Evolutionary conservation across 306 rosid genomes (phyloP), one percentile per base, ranked within the genome.

Genomic region (Acacia acuminata): DNA sequence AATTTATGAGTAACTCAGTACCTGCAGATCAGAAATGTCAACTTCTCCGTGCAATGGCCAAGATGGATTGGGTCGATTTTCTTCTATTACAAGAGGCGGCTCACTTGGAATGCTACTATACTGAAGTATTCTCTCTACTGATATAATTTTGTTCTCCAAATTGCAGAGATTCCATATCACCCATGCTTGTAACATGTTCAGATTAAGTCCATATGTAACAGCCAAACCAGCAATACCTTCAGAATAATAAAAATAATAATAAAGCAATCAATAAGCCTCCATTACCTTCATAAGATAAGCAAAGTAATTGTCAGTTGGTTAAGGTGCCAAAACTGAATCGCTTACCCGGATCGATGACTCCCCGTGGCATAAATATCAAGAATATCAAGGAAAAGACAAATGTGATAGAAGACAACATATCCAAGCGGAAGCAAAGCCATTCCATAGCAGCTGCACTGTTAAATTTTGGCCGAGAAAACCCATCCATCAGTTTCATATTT

Each of bases 381-480:
- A 95, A 92, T 58, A 89, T 61, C 84, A 95, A 80, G 72, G 87
- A 95, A 79, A 89, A 79, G 69, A 86, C 92, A 85, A 95, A 95
- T 63, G 93, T 95, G 44, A 93, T 76, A 36, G 86, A 58, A 34
- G 97, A 93, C 87, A 95, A 71, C 86, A 93, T 47, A 85, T 95
- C 93, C 76, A 92, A 80, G 75, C 96, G 97, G 77, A 95, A 68
- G 84, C 97, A 86, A 64, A 95, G 82, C 98, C 97, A 95, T 50
- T 93, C 93, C 97, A 86, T 87, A n/a, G 97, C 97, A 81, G 84
- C 97, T 1, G 91, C 87, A 22, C 69, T 71, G 48, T 89, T 80
- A 81, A 95, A 95, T 83, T 76, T 91, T 1, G 97, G 97, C 40
- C 94, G 92, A 83, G 88, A 84, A 88, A 87, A 91, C 10, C 82